Evolutionary conservation across 208 protist species (phyloP).

Genomic region (Acanthamoeba triangularis): DNA sequence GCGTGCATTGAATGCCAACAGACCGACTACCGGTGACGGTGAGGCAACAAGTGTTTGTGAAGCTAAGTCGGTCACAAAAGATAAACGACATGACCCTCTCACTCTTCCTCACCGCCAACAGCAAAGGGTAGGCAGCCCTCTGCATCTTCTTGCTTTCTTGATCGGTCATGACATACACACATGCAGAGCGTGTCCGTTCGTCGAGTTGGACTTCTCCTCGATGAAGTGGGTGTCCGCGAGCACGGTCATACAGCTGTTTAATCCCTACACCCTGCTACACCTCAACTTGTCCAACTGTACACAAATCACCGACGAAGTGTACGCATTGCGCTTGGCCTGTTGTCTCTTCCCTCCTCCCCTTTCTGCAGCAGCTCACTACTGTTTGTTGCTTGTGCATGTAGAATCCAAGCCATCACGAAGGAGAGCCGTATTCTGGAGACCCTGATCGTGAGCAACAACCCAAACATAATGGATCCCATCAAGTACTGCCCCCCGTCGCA

Average conservation of each 20-base stretch:
- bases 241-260: conserved; percentile 61
- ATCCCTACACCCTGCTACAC: conserved; percentile 38
- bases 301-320: conserved; percentile 68
- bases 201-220: conserved; percentile 21
- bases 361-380: not conserved
- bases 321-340: not conserved
- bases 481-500: not conserved
- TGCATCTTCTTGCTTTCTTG: not conserved
- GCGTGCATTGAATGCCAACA: not conserved
- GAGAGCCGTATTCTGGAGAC: conserved; percentile 60
- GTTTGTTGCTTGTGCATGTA: not conserved
- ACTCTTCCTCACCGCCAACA: conserved; percentile 55
- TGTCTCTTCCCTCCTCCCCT: too few species aligned
- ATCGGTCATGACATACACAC: too few species aligned
- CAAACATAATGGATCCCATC: conserved; percentile 32
- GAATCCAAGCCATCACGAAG: conserved; percentile 38
- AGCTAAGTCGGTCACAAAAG: conserved; percentile 46
- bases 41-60: conserved; percentile 43
- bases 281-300: conserved; percentile 43
- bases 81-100: conserved; percentile 63
- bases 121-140: not conserved
- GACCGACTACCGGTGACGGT: conserved; percentile 43
- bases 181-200: not conserved
- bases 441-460: conserved; percentile 49
- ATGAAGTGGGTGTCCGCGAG: conserved; percentile 34